phyloP scores from a whole-genome alignment of 2,329 filamentous ascomycete species.

The Pseudogymnoascus verrucosus region DNA sequence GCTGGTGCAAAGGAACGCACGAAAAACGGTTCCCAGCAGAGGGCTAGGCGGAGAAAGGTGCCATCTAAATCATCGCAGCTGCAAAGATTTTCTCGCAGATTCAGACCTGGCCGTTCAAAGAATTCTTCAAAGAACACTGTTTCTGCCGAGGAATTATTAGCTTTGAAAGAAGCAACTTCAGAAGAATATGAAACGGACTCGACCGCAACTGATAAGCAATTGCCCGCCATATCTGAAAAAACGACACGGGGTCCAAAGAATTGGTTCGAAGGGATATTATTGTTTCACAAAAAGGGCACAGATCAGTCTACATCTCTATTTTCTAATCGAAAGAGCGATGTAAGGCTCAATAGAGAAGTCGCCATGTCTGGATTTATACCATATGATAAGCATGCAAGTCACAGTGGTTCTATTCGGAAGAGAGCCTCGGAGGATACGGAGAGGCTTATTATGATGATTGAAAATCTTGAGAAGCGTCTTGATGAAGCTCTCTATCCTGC shows the following conservation, averaged over 20 bases:
- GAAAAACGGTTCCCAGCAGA: not conserved
- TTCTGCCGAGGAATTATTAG: not conserved
- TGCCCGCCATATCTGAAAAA: not conserved
- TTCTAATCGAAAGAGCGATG: not conserved
- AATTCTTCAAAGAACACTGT: not conserved
- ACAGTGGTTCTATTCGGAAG: not conserved
- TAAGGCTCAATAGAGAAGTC: not conserved
- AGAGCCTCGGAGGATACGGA: not conserved
- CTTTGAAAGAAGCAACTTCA: not conserved
- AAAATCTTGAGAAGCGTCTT: not conserved
- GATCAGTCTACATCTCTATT: not conserved
- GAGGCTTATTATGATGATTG: not conserved
- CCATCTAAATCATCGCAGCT: not conserved
- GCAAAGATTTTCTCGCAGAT: not conserved
- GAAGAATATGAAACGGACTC: not conserved
- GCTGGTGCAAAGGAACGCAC: not conserved
- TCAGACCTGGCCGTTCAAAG: not conserved
- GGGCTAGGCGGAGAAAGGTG: not conserved
- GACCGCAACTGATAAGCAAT: not conserved
- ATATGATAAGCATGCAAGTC: not conserved
- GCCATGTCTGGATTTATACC: not conserved
- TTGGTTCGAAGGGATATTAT: not conserved
- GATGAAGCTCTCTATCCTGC: not conserved
- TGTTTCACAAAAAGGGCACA: not conserved
- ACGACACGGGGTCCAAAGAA: not conserved